Evolutionary conservation across 2,329 filamentous ascomycete genomes (phyloP).

Genomic region (Pseudonectria buxi): DNA sequence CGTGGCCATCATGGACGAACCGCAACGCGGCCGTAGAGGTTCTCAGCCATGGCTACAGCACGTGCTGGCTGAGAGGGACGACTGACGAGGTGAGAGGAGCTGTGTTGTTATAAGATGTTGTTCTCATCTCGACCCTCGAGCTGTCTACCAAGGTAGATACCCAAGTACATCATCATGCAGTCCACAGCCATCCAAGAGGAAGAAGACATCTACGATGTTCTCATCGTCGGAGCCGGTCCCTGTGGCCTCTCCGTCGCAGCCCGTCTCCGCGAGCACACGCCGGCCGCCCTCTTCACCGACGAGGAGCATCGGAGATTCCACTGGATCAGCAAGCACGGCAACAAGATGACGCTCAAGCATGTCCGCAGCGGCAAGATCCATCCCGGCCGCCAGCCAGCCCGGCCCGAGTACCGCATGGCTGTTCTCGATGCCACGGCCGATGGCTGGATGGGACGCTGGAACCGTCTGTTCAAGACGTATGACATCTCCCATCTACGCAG

Average conservation of each 20-base stretch:
- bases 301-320: constrained; percentile 77
- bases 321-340: constrained; percentile 63
- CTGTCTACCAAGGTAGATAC: no score
- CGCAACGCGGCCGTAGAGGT: constrained; percentile 4
- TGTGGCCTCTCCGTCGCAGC: constrained; percentile 69
- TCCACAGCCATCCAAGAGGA: constrained; percentile 7
- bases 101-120: no score
- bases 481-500: constrained; percentile 67
- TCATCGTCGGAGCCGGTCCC: constrained; percentile 69
- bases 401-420: constrained; percentile 39
- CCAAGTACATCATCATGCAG: constrained; percentile 2
- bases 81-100: no score
- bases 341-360: constrained; percentile 50
- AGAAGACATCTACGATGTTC: constrained; percentile 52
- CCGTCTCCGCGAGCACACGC: constrained; percentile 63
- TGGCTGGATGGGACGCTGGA: constrained; percentile 66
- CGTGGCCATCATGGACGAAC: background rate
- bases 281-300: constrained; percentile 75
- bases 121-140: no score
- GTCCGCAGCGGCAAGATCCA: constrained; percentile 28
- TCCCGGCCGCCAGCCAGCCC: constrained; percentile 2
- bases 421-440: constrained; percentile 61
- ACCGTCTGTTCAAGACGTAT: constrained; percentile 59
- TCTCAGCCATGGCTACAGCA: no score
- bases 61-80: no score